Evolutionary conservation across 2,329 filamentous ascomycete species (phyloP).

Genomic region (Hymenoscyphus albidus): DNA sequence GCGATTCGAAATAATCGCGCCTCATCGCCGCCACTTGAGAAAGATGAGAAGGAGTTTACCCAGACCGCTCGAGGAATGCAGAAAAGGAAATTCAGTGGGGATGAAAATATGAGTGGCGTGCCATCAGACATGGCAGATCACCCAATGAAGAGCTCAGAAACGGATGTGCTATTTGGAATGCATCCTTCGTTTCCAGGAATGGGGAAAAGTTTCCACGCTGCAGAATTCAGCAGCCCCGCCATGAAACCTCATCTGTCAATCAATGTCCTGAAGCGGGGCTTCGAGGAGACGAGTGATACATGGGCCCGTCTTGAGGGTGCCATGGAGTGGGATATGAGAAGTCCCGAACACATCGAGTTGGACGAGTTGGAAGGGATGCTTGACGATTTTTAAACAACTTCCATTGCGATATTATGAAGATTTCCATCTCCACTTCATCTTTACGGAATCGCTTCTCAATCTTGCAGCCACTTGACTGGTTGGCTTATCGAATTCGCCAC

Average conservation of each 20-base stretch:
- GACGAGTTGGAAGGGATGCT: constrained; percentile 90
- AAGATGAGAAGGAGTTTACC: constrained; percentile 94
- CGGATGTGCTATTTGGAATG: constrained; percentile 31
- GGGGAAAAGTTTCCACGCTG: constrained; percentile 31
- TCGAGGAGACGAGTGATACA: constrained; percentile 36
- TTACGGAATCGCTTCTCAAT: constrained; percentile 12
- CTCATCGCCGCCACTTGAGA: constrained; percentile 85
- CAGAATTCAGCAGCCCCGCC: constrained; percentile 49
- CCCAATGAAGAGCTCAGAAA: constrained; percentile 27
- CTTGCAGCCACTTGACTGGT: constrained; percentile 1
- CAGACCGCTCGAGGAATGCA: constrained; percentile 82
- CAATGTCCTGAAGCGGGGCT: constrained; percentile 45
- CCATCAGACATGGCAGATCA: constrained; percentile 32
- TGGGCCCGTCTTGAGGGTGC: constrained; percentile 37
- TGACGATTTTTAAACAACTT: constrained; percentile 51
- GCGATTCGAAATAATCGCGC: constrained; percentile 62
- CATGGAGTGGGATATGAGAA: constrained; percentile 60
- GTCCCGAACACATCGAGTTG: constrained; percentile 84
- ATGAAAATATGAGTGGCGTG: constrained; percentile 54
- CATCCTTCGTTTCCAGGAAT: constrained; percentile 9
- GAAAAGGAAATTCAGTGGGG: constrained; percentile 53
- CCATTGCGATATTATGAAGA: constrained; percentile 12
- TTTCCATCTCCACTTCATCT: constrained; percentile 12
- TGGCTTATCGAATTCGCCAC: background rate
- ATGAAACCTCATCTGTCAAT: constrained; percentile 44